phyloP scores from a whole-genome alignment of 352 stramenopile species.

The Vaucheria bursata region DNA sequence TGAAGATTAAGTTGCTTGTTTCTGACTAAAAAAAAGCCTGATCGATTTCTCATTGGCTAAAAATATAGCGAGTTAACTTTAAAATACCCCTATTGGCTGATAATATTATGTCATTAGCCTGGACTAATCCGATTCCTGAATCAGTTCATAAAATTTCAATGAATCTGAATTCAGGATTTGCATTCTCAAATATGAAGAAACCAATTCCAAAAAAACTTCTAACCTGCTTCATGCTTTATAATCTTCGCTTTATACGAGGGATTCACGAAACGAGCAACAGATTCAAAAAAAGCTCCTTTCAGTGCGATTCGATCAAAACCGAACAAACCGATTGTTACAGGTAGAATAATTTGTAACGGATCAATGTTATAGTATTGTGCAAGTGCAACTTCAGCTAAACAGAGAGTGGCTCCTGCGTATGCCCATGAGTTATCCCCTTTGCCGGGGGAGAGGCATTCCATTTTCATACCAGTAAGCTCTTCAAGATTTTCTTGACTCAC shows the following conservation, averaged over 20 bases:
- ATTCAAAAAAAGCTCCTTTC: slow-evolving; percentile 2
- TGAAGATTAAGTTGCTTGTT: no score
- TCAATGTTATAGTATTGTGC: slow-evolving; percentile 12
- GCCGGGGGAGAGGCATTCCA: slow-evolving; percentile 4
- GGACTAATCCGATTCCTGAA: no score
- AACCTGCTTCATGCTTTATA: slow-evolving; percentile 36
- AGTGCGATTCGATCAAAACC: slow-evolving; percentile 1
- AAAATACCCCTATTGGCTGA: no score
- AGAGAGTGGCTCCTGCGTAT: slow-evolving; percentile 9
- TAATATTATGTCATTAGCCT: no score
- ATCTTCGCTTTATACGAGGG: slow-evolving; percentile 44
- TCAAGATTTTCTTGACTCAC: slow-evolving; percentile 5
- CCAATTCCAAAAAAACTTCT: no score
- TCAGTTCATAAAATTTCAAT: background rate
- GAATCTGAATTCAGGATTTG: background rate
- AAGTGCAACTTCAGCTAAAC: slow-evolving; percentile 1
- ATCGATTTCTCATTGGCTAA: no score
- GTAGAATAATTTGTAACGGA: background rate
- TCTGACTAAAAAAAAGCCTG: no score
- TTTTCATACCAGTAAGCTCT: background rate
- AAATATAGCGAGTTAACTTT: no score
- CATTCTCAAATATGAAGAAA: no score
- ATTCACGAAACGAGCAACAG: background rate
- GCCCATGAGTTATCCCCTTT: slow-evolving; percentile 8
- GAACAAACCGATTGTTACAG: slow-evolving; percentile 2